Evolutionary conservation across 306 rosid genomes (phyloP).

Genomic region (Cucumis melo): DNA sequence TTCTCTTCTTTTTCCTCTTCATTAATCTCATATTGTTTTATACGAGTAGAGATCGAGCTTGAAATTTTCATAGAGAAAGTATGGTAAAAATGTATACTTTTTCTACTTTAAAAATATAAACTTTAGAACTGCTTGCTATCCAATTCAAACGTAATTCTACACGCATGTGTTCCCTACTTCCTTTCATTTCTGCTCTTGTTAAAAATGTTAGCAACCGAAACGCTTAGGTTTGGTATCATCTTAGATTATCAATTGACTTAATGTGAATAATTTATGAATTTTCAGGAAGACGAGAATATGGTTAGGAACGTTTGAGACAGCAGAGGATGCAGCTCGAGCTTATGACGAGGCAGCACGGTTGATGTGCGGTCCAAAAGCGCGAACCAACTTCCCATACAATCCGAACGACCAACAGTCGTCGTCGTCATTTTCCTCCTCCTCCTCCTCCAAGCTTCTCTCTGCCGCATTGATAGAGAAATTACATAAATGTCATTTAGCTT

Average conservation of each 20-base stretch:
- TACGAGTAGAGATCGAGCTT: neutral
- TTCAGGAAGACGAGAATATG: conserved; percentile 67
- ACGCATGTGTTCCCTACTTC: too few relatives aligned
- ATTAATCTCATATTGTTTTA: neutral
- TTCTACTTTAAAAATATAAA: too few relatives aligned
- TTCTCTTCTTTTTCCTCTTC: neutral
- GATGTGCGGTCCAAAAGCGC: conserved; percentile 68
- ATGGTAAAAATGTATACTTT: neutral
- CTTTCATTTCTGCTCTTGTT: too few relatives aligned
- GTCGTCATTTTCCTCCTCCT: conserved; percentile 6
- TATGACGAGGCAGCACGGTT: conserved; percentile 82
- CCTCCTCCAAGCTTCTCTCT: conserved; percentile 35
- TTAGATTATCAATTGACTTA: too few relatives aligned
- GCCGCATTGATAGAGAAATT: conserved; percentile 49
- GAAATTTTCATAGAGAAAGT: neutral
- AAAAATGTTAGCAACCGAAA: too few relatives aligned
- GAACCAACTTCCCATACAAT: conserved; percentile 52
- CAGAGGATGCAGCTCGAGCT: conserved; percentile 85
- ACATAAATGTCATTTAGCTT: conserved; percentile 62
- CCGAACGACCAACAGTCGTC: conserved; percentile 39
- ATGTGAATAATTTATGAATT: too few relatives aligned
- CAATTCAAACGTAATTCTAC: too few relatives aligned
- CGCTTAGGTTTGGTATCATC: too few relatives aligned
- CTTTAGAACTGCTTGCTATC: neutral
- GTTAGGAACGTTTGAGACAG: conserved; percentile 79